Base-by-base conservation (phyloP, 805 yeast genomes). In the Naumovozyma castellii region DNA sequence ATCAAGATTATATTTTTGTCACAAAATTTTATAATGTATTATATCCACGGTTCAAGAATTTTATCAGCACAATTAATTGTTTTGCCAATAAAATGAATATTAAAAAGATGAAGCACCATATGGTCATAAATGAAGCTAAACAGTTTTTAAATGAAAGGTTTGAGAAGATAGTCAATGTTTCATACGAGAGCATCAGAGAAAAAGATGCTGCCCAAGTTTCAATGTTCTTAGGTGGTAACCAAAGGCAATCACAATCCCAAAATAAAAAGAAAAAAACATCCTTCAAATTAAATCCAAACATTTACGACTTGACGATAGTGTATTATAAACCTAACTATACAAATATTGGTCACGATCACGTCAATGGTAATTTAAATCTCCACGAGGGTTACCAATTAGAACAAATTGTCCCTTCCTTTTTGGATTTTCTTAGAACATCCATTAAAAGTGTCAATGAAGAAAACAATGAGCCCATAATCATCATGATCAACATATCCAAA, bases 41-140 rank as follows among this genome's bases (percentile, higher is more conserved):
- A 19, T 87, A 87, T 51, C 97, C 97, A 2, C 66, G 97, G 39
- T 86, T 75, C 52, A 66, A 77, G 2, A 72, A 71, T 29, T 71
- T 81, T 44, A 66, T 64, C 37, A 75, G 76, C 47, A 64, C 72
- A 1, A 62, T 80, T 4, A 58, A 63, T 2, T 67, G 68, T 10
- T 49, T 56, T 32, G 51, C 53, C 2, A 37, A 45, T 16, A 30
- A 49, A n/a, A 46, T 44, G 22, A 39, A 51, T 20, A 49, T 73
- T 9, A 62, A 65, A 31, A 56, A 41, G 35, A 50, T 48, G 5
- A 49, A 50, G 17, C 48, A 45, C 1, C 35, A 52, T 13, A 40
- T 52, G 3, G 42, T 49, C 13, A 49, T 81, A 4, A 78, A 77
- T 44, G 84, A 79, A 51, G 53, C 79, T 6, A 73, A 85, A 2